Percentiles rank a stretch among this genome's conserved stretches.
phyloP scores from a whole-genome alignment of 805 yeast species.

The Candida sanyiensis region DNA sequence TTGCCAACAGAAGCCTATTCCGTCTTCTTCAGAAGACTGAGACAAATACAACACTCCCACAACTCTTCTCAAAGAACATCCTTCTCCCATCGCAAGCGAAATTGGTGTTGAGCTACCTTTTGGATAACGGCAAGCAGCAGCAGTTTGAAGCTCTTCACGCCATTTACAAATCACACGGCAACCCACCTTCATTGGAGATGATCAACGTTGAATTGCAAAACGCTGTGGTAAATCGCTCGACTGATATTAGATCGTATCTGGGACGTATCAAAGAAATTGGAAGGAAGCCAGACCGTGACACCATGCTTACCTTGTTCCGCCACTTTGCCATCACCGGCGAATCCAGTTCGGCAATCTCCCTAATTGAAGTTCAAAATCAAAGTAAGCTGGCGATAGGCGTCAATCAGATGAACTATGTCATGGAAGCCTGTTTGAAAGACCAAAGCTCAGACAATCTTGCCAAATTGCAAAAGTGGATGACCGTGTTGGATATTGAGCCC shows the following conservation, averaged over 20 bases:
- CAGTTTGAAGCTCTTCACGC: too few relatives aligned
- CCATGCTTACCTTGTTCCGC: conserved; percentile 15
- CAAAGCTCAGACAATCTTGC: conserved; percentile 9
- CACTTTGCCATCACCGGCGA: conserved; percentile 21
- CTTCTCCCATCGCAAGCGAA: too few relatives aligned
- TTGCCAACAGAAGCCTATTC: too few relatives aligned
- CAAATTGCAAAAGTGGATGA: conserved; percentile 14
- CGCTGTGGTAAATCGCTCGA: too few relatives aligned
- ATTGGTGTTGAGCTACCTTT: too few relatives aligned
- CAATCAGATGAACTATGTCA: conserved; percentile 9
- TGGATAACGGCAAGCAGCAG: too few relatives aligned
- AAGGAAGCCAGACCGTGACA: conserved; percentile 11
- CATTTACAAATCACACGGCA: neutral
- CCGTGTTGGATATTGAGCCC: conserved; percentile 10
- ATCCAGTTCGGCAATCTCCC: conserved; percentile 14
- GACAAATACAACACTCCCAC: too few relatives aligned
- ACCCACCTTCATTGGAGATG: conserved; percentile 1
- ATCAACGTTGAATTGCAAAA: conserved; percentile 6
- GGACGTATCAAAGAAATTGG: conserved; percentile 6
- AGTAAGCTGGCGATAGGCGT: conserved; percentile 2
- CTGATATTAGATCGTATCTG: conserved; percentile 5
- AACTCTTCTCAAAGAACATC: too few relatives aligned
- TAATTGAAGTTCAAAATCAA: conserved; percentile 15
- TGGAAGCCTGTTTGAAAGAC: conserved; percentile 13
- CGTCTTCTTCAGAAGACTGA: too few relatives aligned